Base-by-base conservation (phyloP, 768 basidiomycete species). In the Leccinum fibrillosum region DNA sequence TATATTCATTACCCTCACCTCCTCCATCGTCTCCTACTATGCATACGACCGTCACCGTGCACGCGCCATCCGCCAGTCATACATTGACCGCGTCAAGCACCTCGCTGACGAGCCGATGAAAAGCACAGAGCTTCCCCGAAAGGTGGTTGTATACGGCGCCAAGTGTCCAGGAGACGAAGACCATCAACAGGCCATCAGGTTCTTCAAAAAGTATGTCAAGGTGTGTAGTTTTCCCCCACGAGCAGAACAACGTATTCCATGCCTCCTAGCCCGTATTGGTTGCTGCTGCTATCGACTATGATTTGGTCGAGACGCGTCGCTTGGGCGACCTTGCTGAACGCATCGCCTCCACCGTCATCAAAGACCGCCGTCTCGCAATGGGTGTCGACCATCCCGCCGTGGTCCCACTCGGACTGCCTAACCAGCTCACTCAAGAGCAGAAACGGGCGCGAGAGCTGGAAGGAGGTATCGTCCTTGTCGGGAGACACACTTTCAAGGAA, bases 161-260 rank as follows among this genome's bases (percentile, higher is more conserved):
- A 92, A 90, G 73, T 97, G 94, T 86, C 95, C 95, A 0, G 94
- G 90, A 26, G 97, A 99, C 72, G 92, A 95, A 66, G 94, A 98
- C 69, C 86, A 87, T 61, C 86, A 94, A 70, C 83, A 90, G 58
- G 82, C 86, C 56, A 77, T 92, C 71, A 86, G 80, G 75, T 92
- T 93, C 78, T 98, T 98, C 78, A 89, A 91, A 72, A 93, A 91
- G 80, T 98, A 97, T 75, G 85, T 98, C 78, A 96, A 97, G 89
- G 97, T 97, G 62, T 62, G 85, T 66, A 64, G 54, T 62, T 66
- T 61, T 61, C 15, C 35, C 51, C 21, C 49, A 51, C 48, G 30
- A 35, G 45, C n/a, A 45, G 26, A 51, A 25, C 44, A 35, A 52
- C 11, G 21, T 13, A 66, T 44, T 52, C 7, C 49, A 52, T 53